phyloP scores from a whole-genome alignment of 2,329 filamentous ascomycete species.

The Talaromyces albobiverticillius region DNA sequence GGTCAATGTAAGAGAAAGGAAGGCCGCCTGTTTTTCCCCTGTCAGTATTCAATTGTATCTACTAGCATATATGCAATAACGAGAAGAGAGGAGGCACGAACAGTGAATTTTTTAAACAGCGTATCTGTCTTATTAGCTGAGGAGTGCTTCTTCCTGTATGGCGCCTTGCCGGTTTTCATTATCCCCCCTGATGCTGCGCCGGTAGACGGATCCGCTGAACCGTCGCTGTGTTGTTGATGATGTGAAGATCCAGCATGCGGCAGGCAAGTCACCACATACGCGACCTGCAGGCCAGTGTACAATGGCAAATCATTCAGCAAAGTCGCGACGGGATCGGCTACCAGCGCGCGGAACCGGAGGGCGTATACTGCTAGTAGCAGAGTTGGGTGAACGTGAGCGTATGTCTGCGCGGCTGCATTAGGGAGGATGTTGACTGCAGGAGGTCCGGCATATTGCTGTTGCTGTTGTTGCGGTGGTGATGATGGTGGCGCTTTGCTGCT shows the following conservation, averaged over 20 bases:
- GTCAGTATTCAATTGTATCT: not conserved
- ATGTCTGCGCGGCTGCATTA: conserved; percentile 49
- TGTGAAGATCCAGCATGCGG: conserved; percentile 47
- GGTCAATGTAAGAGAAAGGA: conserved; percentile 63
- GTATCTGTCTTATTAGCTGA: conserved; percentile 3
- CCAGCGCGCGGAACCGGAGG: conserved; percentile 63
- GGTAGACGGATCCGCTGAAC: not conserved
- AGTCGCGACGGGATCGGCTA: conserved; percentile 65
- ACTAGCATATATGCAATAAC: too few species aligned
- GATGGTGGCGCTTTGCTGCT: conserved; percentile 6
- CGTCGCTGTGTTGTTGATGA: conserved; percentile 19
- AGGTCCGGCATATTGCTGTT: conserved; percentile 22
- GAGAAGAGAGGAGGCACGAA: not conserved
- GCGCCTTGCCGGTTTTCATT: conserved; percentile 7
- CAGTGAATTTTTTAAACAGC: conserved; percentile 12
- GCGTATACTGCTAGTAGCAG: conserved; percentile 64
- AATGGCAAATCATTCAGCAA: conserved; percentile 61
- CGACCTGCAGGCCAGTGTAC: conserved; percentile 62
- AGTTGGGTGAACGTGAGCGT: conserved; percentile 66
- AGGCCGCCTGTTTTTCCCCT: conserved; percentile 55
- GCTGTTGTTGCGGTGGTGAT: not conserved
- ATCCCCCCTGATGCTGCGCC: not conserved
- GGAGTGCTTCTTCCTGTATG: conserved; percentile 6
- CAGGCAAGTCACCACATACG: conserved; percentile 58
- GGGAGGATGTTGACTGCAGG: conserved; percentile 48